Conservation (phyloP, 1,139 yeast genomes). For the Debaryomyces sp. region DNA sequence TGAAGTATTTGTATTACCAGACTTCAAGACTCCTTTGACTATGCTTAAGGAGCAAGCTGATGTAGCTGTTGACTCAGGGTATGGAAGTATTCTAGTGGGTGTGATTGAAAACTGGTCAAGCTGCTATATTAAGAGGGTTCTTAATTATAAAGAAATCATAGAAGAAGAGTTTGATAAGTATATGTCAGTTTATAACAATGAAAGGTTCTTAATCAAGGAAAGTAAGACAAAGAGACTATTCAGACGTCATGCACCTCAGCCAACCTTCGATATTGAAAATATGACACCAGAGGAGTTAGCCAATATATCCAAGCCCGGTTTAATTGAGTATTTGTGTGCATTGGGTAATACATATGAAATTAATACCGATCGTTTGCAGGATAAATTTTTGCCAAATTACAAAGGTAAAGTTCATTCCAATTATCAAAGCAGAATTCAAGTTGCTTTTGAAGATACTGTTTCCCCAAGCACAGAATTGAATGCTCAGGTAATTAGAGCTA, state of each 20-base stretch:
- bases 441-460: slow-evolving; percentile 62
- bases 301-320: slow-evolving; percentile 71
- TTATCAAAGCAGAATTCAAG: slow-evolving; percentile 58
- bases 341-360: slow-evolving; percentile 84
- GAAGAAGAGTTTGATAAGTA: slow-evolving; percentile 57
- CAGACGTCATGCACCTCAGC: slow-evolving; percentile 30
- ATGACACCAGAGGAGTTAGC: slow-evolving; percentile 50
- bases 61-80: slow-evolving; percentile 86
- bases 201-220: slow-evolving; percentile 39
- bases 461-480: slow-evolving; percentile 81
- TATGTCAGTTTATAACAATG: slow-evolving; percentile 47
- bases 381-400: slow-evolving; percentile 69
- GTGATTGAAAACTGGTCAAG: slow-evolving; percentile 75
- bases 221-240: slow-evolving; percentile 50
- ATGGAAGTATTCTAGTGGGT: slow-evolving; percentile 80
- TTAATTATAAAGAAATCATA: slow-evolving; percentile 60
- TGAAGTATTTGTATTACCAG: slow-evolving; percentile 66
- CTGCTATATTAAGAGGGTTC: slow-evolving; percentile 62
- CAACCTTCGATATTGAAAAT: slow-evolving; percentile 38
- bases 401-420: slow-evolving; percentile 66
- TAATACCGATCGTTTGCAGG: slow-evolving; percentile 79
- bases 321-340: slow-evolving; percentile 80
- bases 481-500: slow-evolving; percentile 64
- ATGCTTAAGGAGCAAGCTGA: slow-evolving; percentile 92
- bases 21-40: slow-evolving; percentile 56